Evolutionary conservation across 192 early-diverging fungal genomes (phyloP).

Genomic region (Backusella tuberculispora): DNA sequence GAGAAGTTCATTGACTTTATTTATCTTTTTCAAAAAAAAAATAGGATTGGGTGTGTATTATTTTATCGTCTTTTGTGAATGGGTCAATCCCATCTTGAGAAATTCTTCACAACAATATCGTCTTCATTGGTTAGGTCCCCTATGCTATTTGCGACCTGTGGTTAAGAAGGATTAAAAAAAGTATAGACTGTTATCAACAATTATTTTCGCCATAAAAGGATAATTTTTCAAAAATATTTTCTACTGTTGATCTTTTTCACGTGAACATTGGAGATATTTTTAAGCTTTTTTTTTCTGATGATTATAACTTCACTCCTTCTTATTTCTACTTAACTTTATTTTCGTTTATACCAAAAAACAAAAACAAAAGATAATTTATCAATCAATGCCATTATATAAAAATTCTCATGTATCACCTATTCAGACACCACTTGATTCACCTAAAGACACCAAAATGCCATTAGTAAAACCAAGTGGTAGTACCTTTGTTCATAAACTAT

Average conservation of each 20-base stretch:
- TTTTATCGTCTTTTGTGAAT: slow-evolving; percentile 35
- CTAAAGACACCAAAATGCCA: slow-evolving; percentile 31
- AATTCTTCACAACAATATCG: slow-evolving; percentile 11
- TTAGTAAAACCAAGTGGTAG: slow-evolving; percentile 37
- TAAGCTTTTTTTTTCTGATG: not conserved
- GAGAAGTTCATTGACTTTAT: not conserved
- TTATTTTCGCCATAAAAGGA: not conserved
- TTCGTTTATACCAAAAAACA: not conserved
- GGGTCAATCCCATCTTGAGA: slow-evolving; percentile 20
- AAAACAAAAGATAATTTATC: not conserved
- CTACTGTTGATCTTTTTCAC: not conserved
- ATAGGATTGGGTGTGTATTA: slow-evolving; percentile 36
- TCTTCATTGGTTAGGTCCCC: slow-evolving; percentile 26
- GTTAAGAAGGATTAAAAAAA: not conserved
- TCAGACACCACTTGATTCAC: slow-evolving; percentile 9
- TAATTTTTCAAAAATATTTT: not conserved
- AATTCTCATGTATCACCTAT: not conserved
- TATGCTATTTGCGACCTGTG: slow-evolving; percentile 27
- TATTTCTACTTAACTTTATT: not conserved
- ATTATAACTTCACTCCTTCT: not conserved
- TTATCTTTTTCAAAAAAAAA: not conserved
- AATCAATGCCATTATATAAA: slow-evolving; percentile 4
- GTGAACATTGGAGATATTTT: not conserved
- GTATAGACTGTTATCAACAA: not conserved
- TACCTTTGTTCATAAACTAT: slow-evolving; percentile 62